phyloP scores from a whole-genome alignment of 176 grass and related monocot species.

The Aegilops tauschii region DNA sequence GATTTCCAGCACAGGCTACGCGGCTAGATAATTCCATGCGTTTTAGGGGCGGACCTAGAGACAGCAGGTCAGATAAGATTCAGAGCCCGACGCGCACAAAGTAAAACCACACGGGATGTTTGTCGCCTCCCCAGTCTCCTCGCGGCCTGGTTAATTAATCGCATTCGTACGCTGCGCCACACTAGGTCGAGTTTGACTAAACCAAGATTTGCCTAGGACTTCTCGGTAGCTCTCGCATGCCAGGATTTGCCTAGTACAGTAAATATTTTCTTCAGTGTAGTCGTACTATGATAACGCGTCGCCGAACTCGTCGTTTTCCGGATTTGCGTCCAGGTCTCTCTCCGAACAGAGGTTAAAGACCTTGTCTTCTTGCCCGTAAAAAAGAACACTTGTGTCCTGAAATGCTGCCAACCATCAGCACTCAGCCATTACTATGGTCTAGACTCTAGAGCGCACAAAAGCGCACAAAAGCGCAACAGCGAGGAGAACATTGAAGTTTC shows the following conservation, averaged over 20 bases:
- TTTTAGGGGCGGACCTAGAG: background rate
- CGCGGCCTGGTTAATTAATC: background rate
- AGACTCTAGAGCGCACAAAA: background rate
- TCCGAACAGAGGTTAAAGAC: background rate
- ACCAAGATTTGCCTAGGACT: background rate
- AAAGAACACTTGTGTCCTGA: background rate
- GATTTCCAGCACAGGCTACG: background rate
- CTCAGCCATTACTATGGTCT: background rate
- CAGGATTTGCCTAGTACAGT: too few relatives aligned
- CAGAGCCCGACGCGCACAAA: slow-evolving; percentile 26
- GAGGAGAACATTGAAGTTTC: background rate
- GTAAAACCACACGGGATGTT: slow-evolving; percentile 25
- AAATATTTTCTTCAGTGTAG: background rate
- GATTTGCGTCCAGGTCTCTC: background rate
- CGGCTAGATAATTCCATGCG: background rate
- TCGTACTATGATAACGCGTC: background rate
- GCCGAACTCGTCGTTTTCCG: background rate
- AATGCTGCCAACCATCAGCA: background rate
- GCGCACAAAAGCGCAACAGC: background rate
- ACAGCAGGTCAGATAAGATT: background rate
- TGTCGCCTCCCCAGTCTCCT: background rate
- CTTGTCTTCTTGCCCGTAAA: too few relatives aligned
- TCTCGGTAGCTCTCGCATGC: too few relatives aligned
- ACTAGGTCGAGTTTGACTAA: background rate
- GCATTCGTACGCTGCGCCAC: too few relatives aligned